These are phyloP conservation scores for Metschnikowia rubicola DNA, from an alignment of 805 yeast genomes.

Conservation along the genomic window DNA sequence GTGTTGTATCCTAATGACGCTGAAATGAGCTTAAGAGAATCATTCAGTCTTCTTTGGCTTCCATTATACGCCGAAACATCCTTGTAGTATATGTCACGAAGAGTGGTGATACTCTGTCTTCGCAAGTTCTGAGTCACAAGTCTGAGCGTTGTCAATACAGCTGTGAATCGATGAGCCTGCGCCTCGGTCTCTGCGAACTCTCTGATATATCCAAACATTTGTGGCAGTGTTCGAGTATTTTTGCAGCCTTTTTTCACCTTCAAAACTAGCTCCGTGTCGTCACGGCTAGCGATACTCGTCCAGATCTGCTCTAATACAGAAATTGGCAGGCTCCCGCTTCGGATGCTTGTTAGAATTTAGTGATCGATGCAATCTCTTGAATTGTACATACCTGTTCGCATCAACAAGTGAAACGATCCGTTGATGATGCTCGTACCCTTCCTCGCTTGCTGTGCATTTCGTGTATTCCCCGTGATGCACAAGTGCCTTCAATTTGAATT, in stretches of 20 bases:
- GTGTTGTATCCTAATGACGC: constrained; percentile 4
- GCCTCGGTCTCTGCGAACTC: constrained; percentile 11
- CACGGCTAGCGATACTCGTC: neutral
- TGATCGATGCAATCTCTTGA: neutral
- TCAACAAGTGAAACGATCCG: neutral
- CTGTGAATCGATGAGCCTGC: constrained; percentile 9
- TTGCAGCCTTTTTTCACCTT: neutral
- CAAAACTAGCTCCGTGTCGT: neutral
- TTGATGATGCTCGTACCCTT: too few relatives aligned
- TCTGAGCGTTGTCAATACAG: constrained; percentile 8
- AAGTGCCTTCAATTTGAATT: neutral
- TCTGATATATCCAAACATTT: neutral
- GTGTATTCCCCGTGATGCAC: neutral
- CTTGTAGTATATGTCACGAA: constrained; percentile 17
- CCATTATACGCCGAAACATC: constrained; percentile 16
- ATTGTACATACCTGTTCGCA: neutral
- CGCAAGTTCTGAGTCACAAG: constrained; percentile 8
- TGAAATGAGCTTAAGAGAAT: constrained; percentile 5
- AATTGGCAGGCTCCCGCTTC: constrained; percentile 1
- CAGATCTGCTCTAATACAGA: constrained; percentile 1
- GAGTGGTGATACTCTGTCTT: constrained; percentile 8
- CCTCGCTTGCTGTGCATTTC: too few relatives aligned
- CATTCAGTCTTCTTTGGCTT: constrained; percentile 13
- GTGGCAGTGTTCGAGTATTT: neutral
- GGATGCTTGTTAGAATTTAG: neutral